These are phyloP conservation scores for Monascus ruber DNA, from an alignment of 2,329 filamentous ascomycete genomes.

Conservation along the genomic window DNA sequence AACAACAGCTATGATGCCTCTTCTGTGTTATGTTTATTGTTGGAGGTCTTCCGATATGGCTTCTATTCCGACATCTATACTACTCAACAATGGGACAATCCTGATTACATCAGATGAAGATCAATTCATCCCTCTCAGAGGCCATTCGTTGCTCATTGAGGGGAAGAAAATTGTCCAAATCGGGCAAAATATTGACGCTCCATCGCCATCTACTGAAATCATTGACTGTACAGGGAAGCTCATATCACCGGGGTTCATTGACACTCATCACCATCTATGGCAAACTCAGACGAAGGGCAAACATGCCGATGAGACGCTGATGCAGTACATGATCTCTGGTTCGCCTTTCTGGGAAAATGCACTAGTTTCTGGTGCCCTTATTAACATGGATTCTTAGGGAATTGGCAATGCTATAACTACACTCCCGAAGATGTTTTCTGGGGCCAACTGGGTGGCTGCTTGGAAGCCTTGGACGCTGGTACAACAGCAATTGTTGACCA, in stretches of 20 bases:
- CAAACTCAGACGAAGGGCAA: constrained; percentile 30
- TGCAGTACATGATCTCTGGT: constrained; percentile 32
- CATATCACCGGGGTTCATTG: constrained; percentile 19
- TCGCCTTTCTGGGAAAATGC: too few relatives aligned
- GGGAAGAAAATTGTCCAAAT: neutral
- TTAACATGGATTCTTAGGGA: constrained; percentile 16
- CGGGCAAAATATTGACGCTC: neutral
- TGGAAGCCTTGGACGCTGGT: constrained; percentile 2
- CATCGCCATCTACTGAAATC: constrained; percentile 11
- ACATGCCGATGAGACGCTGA: constrained; percentile 27
- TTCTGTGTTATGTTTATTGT: too few relatives aligned
- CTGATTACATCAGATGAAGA: neutral
- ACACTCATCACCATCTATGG: constrained; percentile 33
- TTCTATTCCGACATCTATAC: neutral
- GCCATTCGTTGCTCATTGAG: neutral
- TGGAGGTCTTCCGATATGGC: too few relatives aligned
- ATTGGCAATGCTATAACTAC: constrained; percentile 24
- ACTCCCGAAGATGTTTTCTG: constrained; percentile 33
- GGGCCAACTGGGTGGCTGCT: constrained; percentile 15
- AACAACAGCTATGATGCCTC: too few relatives aligned
- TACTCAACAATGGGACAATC: neutral
- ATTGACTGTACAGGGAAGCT: constrained; percentile 27
- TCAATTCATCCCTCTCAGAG: neutral
- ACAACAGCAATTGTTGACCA: neutral
- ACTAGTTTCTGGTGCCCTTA: neutral